A percentile compares a stretch with the other conserved stretches of the same genome.
Evolutionary conservation across 768 basidiomycete species (phyloP).

Genomic region (Thelephora ganbajun): DNA sequence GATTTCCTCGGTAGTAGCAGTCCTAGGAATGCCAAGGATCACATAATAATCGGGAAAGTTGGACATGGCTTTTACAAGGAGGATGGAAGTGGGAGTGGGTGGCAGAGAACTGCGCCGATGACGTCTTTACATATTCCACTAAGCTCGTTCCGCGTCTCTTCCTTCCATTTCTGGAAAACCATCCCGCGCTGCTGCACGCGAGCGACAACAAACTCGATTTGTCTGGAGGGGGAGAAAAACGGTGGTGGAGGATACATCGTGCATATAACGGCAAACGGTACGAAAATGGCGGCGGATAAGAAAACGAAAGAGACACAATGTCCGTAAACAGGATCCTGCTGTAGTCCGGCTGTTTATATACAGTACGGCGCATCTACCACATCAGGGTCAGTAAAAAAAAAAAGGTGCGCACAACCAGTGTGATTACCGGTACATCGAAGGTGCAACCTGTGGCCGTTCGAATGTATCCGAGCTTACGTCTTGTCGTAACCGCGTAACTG

Average conservation of each 20-base stretch:
- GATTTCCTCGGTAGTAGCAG: constrained; percentile 56
- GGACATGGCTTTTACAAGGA: constrained; percentile 38
- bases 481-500: not conserved
- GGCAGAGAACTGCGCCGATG: not conserved
- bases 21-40: constrained; percentile 38
- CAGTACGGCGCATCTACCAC: too few species aligned
- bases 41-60: constrained; percentile 72
- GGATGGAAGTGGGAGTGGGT: not conserved
- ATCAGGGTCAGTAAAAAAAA: too few species aligned
- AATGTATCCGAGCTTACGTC: not conserved
- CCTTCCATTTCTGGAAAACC: not conserved
- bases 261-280: too few species aligned
- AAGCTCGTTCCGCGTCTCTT: too few species aligned
- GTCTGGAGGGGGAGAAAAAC: too few species aligned
- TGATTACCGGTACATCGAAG: not conserved
- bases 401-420: not conserved
- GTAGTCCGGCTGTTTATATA: too few species aligned
- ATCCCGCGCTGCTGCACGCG: too few species aligned
- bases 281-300: too few species aligned
- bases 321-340: too few species aligned
- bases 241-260: too few species aligned
- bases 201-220: too few species aligned
- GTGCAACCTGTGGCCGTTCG: not conserved
- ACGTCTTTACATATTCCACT: not conserved
- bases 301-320: too few species aligned